Evolutionary conservation across 768 basidiomycete genomes (phyloP).

Genomic region (Russula sp.): DNA sequence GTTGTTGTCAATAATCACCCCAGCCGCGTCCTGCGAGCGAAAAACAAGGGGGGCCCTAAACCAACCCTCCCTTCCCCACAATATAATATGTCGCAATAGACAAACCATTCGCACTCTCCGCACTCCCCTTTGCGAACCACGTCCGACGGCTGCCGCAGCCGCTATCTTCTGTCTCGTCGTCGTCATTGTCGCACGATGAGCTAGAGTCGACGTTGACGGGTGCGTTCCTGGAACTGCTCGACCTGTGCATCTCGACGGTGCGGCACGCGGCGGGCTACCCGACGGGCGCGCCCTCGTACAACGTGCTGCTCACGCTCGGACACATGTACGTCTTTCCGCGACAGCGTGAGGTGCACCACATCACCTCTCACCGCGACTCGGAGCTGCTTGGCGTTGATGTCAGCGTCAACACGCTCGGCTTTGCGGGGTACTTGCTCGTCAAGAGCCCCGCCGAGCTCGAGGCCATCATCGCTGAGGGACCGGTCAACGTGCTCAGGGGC

Average conservation of each 20-base stretch:
- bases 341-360: slow-evolving; percentile 46
- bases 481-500: slow-evolving; percentile 52
- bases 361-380: slow-evolving; percentile 39
- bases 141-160: slow-evolving; percentile 45
- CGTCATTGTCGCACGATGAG: slow-evolving; percentile 28
- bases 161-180: slow-evolving; percentile 15
- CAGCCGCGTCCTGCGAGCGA: neutral
- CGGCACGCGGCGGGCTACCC: slow-evolving; percentile 61
- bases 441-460: slow-evolving; percentile 74
- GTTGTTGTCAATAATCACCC: slow-evolving; percentile 7
- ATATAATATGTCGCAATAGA: slow-evolving; percentile 39
- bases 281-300: slow-evolving; percentile 66
- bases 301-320: slow-evolving; percentile 70
- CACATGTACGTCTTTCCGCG: slow-evolving; percentile 88
- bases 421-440: slow-evolving; percentile 83
- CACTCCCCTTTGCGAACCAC: slow-evolving; percentile 76
- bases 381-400: slow-evolving; percentile 70
- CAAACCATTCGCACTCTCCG: slow-evolving; percentile 60
- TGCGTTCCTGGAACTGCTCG: slow-evolving; percentile 66
- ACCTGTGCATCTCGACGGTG: slow-evolving; percentile 66
- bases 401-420: slow-evolving; percentile 81
- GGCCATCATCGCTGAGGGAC: slow-evolving; percentile 54
- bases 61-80: no score
- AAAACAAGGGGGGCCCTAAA: neutral
- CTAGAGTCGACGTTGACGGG: slow-evolving; percentile 46